phyloP scores from a whole-genome alignment of 495 filamentous ascomycete species.

The Clohesyomyces aquaticus region DNA sequence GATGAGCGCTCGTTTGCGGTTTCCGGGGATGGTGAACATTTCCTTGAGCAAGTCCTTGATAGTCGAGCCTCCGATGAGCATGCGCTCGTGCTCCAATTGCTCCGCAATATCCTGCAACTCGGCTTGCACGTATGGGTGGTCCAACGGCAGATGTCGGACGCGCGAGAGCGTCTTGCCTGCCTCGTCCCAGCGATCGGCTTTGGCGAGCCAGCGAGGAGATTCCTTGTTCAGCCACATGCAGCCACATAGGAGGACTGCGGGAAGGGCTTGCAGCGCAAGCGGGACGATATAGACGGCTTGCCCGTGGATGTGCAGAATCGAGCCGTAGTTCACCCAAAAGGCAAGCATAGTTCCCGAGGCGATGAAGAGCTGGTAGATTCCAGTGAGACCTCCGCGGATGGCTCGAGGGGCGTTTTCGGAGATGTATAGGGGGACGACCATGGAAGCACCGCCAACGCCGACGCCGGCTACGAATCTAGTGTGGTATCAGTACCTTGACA shows the following conservation, averaged over 20 bases:
- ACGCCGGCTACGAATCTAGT: slow-evolving; percentile 64
- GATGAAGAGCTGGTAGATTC: slow-evolving; percentile 72
- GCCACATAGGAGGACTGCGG: slow-evolving; percentile 62
- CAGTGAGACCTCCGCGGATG: slow-evolving; percentile 71
- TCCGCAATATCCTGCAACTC: slow-evolving; percentile 69
- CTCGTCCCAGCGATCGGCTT: slow-evolving; percentile 70
- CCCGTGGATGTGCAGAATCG: slow-evolving; percentile 56
- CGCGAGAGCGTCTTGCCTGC: slow-evolving; percentile 58
- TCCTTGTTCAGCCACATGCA: slow-evolving; percentile 67
- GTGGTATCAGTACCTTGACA: neutral
- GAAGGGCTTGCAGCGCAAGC: slow-evolving; percentile 67
- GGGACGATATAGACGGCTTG: slow-evolving; percentile 67
- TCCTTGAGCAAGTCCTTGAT: slow-evolving; percentile 70
- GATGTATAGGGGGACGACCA: slow-evolving; percentile 64
- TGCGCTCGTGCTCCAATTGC: slow-evolving; percentile 71
- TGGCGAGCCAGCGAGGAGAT: slow-evolving; percentile 71
- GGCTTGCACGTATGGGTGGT: slow-evolving; percentile 66
- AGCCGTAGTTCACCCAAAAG: slow-evolving; percentile 69
- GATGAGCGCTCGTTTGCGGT: slow-evolving; percentile 64
- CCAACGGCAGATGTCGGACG: slow-evolving; percentile 56
- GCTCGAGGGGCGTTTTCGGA: slow-evolving; percentile 71
- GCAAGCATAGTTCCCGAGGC: slow-evolving; percentile 67
- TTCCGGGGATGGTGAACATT: slow-evolving; percentile 70
- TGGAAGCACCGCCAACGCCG: slow-evolving; percentile 66
- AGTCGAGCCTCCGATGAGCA: slow-evolving; percentile 61